A percentile compares a stretch with the other conserved stretches of the same genome.
Conservation (phyloP, 1,284 basidiomycete genomes). For the Pseudozyma hubeiensis region DNA sequence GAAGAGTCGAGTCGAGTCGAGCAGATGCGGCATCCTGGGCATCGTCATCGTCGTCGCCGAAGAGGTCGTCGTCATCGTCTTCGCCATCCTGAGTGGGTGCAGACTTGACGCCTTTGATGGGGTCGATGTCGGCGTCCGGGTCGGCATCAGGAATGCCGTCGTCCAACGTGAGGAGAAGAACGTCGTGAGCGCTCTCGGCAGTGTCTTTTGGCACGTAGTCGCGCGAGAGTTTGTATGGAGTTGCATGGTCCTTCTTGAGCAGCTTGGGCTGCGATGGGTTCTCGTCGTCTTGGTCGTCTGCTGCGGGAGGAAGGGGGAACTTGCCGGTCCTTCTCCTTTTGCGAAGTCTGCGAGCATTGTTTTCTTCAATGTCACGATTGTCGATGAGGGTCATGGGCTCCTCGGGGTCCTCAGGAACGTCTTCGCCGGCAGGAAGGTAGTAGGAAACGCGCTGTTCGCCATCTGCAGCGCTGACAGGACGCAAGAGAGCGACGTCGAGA, state of each 20-base stretch:
- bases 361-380: constrained; percentile 39
- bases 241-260: constrained; percentile 50
- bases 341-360: constrained; percentile 52
- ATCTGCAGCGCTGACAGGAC: constrained; percentile 54
- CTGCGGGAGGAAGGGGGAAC: constrained; percentile 41
- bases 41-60: constrained; percentile 42
- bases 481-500: constrained; percentile 57
- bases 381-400: constrained; percentile 39
- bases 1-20: constrained; percentile 40
- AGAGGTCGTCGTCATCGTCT: constrained; percentile 54
- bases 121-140: constrained; percentile 48
- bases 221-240: constrained; percentile 55
- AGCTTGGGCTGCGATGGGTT: constrained; percentile 19
- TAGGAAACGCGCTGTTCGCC: constrained; percentile 62
- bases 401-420: constrained; percentile 44
- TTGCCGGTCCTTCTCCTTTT: constrained; percentile 60
- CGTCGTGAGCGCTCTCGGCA: constrained; percentile 43
- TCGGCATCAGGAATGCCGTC: constrained; percentile 57
- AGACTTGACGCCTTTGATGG: constrained; percentile 41
- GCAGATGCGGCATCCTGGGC: constrained; percentile 15
- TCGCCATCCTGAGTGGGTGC: constrained; percentile 22
- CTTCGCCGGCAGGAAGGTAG: constrained; percentile 60
- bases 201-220: constrained; percentile 61
- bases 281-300: constrained; percentile 16
- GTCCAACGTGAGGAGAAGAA: constrained; percentile 58